These are phyloP conservation scores for Talaromyces atroroseus DNA, from an alignment of 2,329 filamentous ascomycete genomes.

Conservation along the genomic window DNA sequence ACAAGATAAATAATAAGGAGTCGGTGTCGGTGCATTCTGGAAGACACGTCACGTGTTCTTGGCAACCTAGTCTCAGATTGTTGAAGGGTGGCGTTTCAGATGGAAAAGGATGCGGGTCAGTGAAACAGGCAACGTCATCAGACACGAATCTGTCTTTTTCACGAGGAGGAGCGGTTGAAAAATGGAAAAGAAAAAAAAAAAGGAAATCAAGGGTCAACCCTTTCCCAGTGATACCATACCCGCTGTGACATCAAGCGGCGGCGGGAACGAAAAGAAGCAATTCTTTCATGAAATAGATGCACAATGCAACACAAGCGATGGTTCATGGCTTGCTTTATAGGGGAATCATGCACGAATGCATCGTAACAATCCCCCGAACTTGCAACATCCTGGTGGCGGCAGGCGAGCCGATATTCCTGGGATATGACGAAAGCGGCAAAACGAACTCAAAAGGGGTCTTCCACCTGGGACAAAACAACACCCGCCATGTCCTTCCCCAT, in stretches of 20 bases:
- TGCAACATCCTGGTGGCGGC: background rate
- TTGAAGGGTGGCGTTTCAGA: constrained; percentile 8
- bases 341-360: background rate
- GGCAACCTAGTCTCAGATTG: constrained; percentile 2
- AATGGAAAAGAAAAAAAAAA: constrained; percentile 15
- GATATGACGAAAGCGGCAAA: constrained; percentile 11
- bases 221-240: background rate
- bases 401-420: background rate
- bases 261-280: background rate
- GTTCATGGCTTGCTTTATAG: background rate
- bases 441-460: constrained; percentile 6
- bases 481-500: constrained; percentile 7
- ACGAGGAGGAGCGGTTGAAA: constrained; percentile 8
- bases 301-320: constrained; percentile 2
- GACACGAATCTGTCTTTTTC: background rate
- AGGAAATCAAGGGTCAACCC: constrained; percentile 2
- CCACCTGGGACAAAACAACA: constrained; percentile 7
- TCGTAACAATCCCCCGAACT: background rate
- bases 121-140: background rate
- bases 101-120: background rate
- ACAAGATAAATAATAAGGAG: background rate
- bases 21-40: background rate
- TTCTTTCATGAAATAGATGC: background rate
- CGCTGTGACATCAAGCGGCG: constrained; percentile 10
- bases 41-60: constrained; percentile 5